A percentile compares a stretch with the other conserved stretches of the same genome.
These are phyloP conservation scores for Pelargonium fulgidum DNA, from an alignment of 441 rosid genomes.

Conservation along the genomic window DNA sequence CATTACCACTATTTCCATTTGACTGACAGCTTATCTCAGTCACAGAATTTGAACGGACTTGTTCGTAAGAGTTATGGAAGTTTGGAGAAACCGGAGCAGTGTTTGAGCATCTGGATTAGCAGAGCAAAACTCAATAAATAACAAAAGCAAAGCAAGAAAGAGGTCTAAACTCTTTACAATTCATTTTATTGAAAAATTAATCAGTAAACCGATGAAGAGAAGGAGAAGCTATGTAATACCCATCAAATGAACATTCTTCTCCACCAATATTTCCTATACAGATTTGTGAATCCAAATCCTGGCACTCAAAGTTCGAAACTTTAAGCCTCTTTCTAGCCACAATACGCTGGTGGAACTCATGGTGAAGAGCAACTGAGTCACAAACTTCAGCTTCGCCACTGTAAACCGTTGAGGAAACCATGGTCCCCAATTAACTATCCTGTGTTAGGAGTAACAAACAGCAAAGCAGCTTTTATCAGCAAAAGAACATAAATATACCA, in stretches of 20 bases:
- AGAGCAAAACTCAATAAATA: conserved; percentile 15
- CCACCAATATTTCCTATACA: conserved; percentile 27
- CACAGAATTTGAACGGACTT: conserved; percentile 29
- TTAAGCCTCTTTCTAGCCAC: conserved; percentile 34
- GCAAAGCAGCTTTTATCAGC: background rate
- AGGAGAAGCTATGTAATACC: conserved; percentile 27
- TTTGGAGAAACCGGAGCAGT: conserved; percentile 29
- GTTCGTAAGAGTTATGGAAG: conserved; percentile 36
- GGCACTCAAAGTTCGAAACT: conserved; percentile 26
- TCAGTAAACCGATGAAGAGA: conserved; percentile 2
- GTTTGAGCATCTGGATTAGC: conserved; percentile 31
- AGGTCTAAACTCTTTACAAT: background rate
- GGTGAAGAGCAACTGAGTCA: conserved; percentile 16
- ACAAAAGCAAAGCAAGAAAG: background rate
- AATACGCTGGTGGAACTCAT: conserved; percentile 18
- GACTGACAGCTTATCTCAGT: conserved; percentile 53
- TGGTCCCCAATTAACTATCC: conserved; percentile 17
- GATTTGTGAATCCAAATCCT: conserved; percentile 19
- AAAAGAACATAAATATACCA: background rate
- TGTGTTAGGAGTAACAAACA: background rate
- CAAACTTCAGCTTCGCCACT: conserved; percentile 5
- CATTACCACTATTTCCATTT: conserved; percentile 50
- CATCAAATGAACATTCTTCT: conserved; percentile 28
- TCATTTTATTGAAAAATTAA: background rate
- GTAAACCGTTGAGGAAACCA: conserved; percentile 43